Evolutionary conservation across 345 rosid species (phyloP).

Genomic region (Hibiscus trionum): DNA sequence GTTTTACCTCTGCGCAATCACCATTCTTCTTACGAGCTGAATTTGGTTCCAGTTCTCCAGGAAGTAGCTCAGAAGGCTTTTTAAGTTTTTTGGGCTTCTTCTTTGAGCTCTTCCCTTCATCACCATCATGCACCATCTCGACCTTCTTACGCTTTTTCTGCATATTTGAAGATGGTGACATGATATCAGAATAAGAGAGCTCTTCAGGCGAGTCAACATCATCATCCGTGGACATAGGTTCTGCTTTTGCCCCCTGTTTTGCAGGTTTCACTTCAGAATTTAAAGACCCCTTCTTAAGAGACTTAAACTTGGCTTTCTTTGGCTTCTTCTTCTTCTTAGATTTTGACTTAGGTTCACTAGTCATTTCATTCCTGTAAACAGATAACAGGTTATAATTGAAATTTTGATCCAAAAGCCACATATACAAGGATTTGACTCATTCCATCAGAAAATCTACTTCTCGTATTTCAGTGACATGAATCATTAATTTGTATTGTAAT

Average conservation of each 20-base stretch:
- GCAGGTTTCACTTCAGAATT: conserved; percentile 51
- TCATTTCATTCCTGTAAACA: conserved; percentile 49
- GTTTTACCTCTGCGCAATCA: conserved; percentile 31
- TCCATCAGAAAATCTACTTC: background rate
- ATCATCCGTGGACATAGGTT: conserved; percentile 44
- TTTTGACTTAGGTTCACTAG: conserved; percentile 48
- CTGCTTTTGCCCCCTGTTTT: conserved; percentile 40
- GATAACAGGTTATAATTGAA: background rate
- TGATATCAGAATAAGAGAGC: conserved; percentile 40
- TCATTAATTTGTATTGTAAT: background rate
- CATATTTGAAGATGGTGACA: conserved; percentile 34
- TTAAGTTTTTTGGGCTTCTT: conserved; percentile 77
- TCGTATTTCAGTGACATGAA: background rate
- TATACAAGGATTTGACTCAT: background rate
- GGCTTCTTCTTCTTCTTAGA: conserved; percentile 85
- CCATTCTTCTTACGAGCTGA: conserved; percentile 30
- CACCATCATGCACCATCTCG: conserved; percentile 32
- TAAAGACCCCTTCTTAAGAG: conserved; percentile 79
- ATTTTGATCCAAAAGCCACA: background rate
- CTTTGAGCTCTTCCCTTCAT: conserved; percentile 44
- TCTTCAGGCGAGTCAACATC: conserved; percentile 38
- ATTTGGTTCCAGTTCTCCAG: conserved; percentile 34
- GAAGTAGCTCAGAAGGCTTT: conserved; percentile 33
- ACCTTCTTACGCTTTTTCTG: conserved; percentile 64
- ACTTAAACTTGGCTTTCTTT: conserved; percentile 88